phyloP scores from a whole-genome alignment of 345 rosid species.

The Aquilaria yunnanensis region DNA sequence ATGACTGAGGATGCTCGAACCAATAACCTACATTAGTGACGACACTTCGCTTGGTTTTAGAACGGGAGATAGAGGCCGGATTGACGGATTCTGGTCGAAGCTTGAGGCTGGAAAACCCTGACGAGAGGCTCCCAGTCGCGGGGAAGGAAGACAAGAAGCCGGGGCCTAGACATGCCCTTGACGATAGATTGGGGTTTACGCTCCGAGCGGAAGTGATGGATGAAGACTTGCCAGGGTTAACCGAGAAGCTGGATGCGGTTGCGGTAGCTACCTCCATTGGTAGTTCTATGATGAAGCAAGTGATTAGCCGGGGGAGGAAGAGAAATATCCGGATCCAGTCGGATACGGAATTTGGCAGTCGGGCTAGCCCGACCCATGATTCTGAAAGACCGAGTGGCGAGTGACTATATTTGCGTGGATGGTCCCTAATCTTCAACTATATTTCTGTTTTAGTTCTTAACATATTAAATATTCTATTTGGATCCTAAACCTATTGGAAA shows the following conservation, averaged over 20 bases:
- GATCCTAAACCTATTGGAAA: too few species aligned
- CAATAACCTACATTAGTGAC: slow-evolving; percentile 51
- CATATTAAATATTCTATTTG: too few species aligned
- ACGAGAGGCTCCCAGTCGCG: slow-evolving; percentile 37
- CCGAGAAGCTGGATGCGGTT: slow-evolving; percentile 36
- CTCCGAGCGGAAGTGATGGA: slow-evolving; percentile 21
- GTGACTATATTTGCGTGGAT: too few species aligned
- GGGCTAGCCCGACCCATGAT: too few species aligned
- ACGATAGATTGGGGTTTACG: slow-evolving; percentile 19
- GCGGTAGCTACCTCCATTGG: slow-evolving; percentile 50
- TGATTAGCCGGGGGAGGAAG: neutral
- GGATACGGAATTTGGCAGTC: neutral
- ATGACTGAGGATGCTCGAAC: slow-evolving; percentile 1
- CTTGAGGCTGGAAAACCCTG: slow-evolving; percentile 47
- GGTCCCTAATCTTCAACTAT: too few species aligned
- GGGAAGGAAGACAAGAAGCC: slow-evolving; percentile 35
- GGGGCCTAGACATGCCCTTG: slow-evolving; percentile 44
- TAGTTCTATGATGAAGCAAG: neutral
- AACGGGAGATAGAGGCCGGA: slow-evolving; percentile 38
- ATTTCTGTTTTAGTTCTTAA: too few species aligned
- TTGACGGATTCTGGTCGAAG: slow-evolving; percentile 39
- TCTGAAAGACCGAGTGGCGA: too few species aligned
- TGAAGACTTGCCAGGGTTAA: slow-evolving; percentile 34
- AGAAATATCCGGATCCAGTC: neutral
- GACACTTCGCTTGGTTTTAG: slow-evolving; percentile 61